Percentiles rank a stretch among this genome's conserved stretches.
phyloP scores from a whole-genome alignment of 106 monocot genomes.

The Dendrobium officinale region DNA sequence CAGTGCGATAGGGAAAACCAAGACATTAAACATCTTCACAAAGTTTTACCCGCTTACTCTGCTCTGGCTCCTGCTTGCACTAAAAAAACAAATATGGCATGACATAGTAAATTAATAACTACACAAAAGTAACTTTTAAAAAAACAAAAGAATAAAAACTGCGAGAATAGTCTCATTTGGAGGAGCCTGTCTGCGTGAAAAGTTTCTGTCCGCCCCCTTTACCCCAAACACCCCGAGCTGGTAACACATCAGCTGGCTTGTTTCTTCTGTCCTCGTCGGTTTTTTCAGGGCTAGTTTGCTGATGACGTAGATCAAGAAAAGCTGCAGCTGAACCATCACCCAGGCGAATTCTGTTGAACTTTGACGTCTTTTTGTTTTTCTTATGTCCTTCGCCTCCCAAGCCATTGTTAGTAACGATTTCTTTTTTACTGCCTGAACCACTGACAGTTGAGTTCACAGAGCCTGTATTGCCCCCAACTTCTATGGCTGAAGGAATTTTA shows the following conservation, averaged over 20 bases:
- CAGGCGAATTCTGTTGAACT: conserved; percentile 61
- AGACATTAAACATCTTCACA: background rate
- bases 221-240: conserved; percentile 63
- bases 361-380: conserved; percentile 45
- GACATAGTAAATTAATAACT: too few relatives aligned
- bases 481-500: conserved; percentile 2
- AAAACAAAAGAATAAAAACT: background rate
- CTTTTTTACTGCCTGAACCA: conserved; percentile 12
- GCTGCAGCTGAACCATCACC: conserved; percentile 57
- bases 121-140: background rate
- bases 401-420: background rate
- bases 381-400: conserved; percentile 27
- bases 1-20: background rate
- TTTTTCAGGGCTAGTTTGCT: conserved; percentile 21
- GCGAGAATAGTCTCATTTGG: background rate
- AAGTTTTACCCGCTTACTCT: background rate
- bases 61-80: too few relatives aligned
- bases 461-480: conserved; percentile 2
- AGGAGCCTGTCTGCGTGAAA: conserved; percentile 10
- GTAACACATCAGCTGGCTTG: conserved; percentile 5
- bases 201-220: conserved; percentile 64
- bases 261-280: conserved; percentile 6
- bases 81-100: too few relatives aligned
- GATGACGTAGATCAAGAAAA: conserved; percentile 24
- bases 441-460: background rate